Conservation (phyloP, 2,329 filamentous ascomycete genomes). For the Aspergillus udagawae region DNA sequence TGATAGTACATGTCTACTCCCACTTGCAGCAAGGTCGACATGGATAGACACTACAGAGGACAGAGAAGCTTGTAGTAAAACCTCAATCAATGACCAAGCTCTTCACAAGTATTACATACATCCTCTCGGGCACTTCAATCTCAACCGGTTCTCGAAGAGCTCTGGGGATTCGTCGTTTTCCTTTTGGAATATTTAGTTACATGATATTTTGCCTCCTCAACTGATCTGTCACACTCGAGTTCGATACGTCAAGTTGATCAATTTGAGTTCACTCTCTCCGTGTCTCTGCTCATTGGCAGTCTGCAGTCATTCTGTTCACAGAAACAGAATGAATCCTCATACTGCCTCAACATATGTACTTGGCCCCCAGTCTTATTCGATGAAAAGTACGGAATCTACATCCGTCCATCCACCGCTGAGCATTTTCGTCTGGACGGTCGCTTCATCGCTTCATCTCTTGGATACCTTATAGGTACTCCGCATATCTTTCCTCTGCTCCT, state of each 20-base stretch:
- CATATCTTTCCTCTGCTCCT: background rate
- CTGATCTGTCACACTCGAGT: background rate
- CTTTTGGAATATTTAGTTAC: too few relatives aligned
- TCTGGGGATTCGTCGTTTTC: too few relatives aligned
- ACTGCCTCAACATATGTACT: background rate
- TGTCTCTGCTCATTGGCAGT: too few relatives aligned
- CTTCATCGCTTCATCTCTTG: background rate
- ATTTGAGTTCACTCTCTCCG: too few relatives aligned
- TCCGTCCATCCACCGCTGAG: background rate
- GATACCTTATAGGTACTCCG: background rate
- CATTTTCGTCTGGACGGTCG: background rate
- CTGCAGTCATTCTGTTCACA: too few relatives aligned
- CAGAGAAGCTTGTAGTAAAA: too few relatives aligned
- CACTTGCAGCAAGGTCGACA: too few relatives aligned
- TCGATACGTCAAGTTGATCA: background rate
- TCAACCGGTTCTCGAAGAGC: too few relatives aligned
- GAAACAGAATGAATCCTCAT: background rate
- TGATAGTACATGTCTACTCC: too few relatives aligned
- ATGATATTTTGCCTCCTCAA: background rate
- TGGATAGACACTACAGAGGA: too few relatives aligned
- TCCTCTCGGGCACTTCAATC: background rate
- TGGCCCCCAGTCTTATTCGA: background rate
- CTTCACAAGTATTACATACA: background rate
- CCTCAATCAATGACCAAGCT: too few relatives aligned
- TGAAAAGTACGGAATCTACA: background rate